Conservation (phyloP, 1,284 basidiomycete genomes). For the Tremellales sp. region DNA sequence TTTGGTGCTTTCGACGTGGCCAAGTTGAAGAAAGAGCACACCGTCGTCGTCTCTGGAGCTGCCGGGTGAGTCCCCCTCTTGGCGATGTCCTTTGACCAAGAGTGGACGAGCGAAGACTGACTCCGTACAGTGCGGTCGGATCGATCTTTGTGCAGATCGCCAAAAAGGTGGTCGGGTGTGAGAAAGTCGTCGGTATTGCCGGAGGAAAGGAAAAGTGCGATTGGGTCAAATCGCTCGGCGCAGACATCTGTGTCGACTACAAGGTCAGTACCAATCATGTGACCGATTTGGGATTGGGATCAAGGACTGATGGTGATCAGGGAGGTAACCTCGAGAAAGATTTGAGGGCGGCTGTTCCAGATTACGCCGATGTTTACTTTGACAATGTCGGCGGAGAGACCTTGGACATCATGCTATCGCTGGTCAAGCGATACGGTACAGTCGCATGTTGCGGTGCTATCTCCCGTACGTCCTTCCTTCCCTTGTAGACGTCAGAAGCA, state of each 20-base stretch:
- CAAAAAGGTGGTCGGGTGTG: conserved; percentile 48
- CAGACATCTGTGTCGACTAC: conserved; percentile 54
- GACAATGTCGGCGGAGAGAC: conserved; percentile 51
- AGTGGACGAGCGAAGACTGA: neutral
- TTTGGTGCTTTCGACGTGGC: conserved; percentile 42
- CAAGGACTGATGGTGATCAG: neutral
- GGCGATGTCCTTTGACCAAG: neutral
- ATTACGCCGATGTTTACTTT: conserved; percentile 39
- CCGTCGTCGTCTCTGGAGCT: conserved; percentile 48
- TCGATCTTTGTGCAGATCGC: conserved; percentile 39
- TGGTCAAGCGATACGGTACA: conserved; percentile 48
- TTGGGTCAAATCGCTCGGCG: conserved; percentile 51
- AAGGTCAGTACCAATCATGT: conserved; percentile 43
- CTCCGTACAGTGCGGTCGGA: conserved; percentile 30
- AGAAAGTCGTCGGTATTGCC: conserved; percentile 52
- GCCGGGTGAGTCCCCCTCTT: conserved; percentile 21
- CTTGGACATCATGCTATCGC: conserved; percentile 40
- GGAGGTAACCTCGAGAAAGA: conserved; percentile 24
- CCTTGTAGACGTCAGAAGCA: neutral
- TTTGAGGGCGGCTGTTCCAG: conserved; percentile 33
- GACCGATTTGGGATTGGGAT: conserved; percentile 4
- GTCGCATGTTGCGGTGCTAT: conserved; percentile 52
- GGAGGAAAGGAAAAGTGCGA: conserved; percentile 53
- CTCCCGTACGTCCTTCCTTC: conserved; percentile 25
- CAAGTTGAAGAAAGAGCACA: conserved; percentile 43